These are phyloP conservation scores for Musa beccarii DNA, from an alignment of 176 grass and related monocot genomes.

Conservation along the genomic window DNA sequence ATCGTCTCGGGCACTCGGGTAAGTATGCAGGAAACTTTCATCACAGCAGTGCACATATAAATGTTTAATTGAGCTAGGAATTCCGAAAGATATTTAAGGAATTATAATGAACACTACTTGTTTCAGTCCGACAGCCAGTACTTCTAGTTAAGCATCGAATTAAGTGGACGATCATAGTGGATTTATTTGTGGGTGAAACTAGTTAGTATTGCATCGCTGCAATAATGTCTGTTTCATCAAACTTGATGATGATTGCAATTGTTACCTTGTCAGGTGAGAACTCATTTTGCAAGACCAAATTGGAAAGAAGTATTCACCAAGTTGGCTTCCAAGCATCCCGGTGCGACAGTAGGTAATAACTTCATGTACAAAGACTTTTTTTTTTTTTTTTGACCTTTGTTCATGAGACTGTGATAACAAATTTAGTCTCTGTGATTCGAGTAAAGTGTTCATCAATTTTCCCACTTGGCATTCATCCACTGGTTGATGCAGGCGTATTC, in stretches of 20 bases:
- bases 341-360: constrained; percentile 73
- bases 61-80: too few relatives aligned
- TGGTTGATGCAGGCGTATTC: constrained; percentile 60
- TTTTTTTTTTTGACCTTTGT: not conserved
- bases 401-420: not conserved
- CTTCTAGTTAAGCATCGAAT: too few relatives aligned
- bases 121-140: too few relatives aligned
- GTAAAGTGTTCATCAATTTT: not conserved
- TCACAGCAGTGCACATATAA: not conserved
- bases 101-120: too few relatives aligned
- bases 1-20: constrained; percentile 96
- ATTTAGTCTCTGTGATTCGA: not conserved
- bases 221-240: not conserved
- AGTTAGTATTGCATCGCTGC: too few relatives aligned
- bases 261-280: constrained; percentile 56
- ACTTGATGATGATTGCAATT: not conserved
- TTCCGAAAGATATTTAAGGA: too few relatives aligned
- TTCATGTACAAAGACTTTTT: not conserved
- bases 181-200: not conserved
- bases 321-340: constrained; percentile 77
- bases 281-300: constrained; percentile 94
- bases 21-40: constrained; percentile 7
- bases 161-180: not conserved
- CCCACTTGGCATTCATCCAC: constrained; percentile 9
- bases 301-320: constrained; percentile 91